Percentiles rank a stretch among this genome's conserved stretches.
phyloP scores from a whole-genome alignment of 106 monocot species.

The Allium cepa region DNA sequence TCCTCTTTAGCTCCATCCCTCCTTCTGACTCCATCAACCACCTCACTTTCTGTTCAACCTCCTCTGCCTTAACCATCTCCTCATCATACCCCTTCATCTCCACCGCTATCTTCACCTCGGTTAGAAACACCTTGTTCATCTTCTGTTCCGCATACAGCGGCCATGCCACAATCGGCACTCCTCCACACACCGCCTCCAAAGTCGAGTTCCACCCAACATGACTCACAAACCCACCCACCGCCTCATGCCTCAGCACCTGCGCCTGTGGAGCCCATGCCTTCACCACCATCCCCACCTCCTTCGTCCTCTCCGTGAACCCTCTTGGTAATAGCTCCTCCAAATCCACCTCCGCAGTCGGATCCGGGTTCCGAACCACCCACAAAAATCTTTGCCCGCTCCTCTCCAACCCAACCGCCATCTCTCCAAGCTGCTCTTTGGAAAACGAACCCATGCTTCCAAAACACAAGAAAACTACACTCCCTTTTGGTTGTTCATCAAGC shows the following conservation, averaged over 20 bases:
- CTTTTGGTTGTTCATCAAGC: slow-evolving; percentile 45
- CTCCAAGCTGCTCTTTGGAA: slow-evolving; percentile 32
- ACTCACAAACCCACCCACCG: slow-evolving; percentile 63
- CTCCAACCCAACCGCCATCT: slow-evolving; percentile 60
- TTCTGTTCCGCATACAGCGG: slow-evolving; percentile 63
- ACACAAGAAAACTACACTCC: slow-evolving; percentile 62
- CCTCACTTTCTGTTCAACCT: slow-evolving; percentile 44
- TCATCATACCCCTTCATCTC: slow-evolving; percentile 32
- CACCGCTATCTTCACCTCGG: slow-evolving; percentile 31
- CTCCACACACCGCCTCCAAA: slow-evolving; percentile 44
- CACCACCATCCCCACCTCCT: neutral
- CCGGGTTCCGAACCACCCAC: slow-evolving; percentile 58
- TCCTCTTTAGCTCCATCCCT: slow-evolving; percentile 16
- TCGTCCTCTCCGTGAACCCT: neutral
- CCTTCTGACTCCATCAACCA: slow-evolving; percentile 57
- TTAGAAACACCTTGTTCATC: slow-evolving; percentile 49
- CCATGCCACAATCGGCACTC: slow-evolving; percentile 60
- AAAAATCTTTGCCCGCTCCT: slow-evolving; percentile 53
- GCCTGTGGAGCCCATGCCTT: slow-evolving; percentile 3
- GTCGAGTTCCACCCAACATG: slow-evolving; percentile 70
- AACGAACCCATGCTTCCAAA: slow-evolving; percentile 68
- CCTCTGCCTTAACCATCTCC: slow-evolving; percentile 33
- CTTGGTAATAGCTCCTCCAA: neutral
- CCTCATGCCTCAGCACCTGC: slow-evolving; percentile 21
- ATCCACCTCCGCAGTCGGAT: neutral